Conservation (phyloP, 257 asterid genomes). For the Gynochthodes officinalis region DNA sequence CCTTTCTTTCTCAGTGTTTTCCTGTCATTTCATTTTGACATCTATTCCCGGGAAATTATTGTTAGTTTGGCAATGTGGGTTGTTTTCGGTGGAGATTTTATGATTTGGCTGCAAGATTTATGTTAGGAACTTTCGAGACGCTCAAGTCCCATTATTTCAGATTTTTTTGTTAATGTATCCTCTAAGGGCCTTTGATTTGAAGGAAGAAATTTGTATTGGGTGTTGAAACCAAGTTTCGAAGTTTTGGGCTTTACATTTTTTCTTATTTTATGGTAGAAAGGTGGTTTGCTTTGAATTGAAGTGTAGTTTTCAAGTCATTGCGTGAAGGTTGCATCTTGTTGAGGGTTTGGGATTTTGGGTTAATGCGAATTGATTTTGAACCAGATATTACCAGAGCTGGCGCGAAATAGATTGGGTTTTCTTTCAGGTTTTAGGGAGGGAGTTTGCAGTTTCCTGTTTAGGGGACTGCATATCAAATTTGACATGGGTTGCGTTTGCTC, state of each 20-base stretch:
- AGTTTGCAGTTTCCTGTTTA: conserved; percentile 44
- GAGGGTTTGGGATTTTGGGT: conserved; percentile 23
- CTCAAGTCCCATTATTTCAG: too few species aligned
- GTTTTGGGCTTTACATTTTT: conserved; percentile 9
- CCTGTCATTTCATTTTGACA: conserved; percentile 5
- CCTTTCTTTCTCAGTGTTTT: conserved; percentile 10
- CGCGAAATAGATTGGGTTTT: conserved; percentile 34
- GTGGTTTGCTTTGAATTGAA: conserved; percentile 12
- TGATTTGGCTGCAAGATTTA: conserved; percentile 22
- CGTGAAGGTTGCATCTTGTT: conserved; percentile 16
- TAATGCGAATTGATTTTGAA: conserved; percentile 37
- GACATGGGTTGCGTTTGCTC: conserved; percentile 86
- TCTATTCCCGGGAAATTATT: conserved; percentile 14
- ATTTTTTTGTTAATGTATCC: conserved; percentile 3
- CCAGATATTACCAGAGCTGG: conserved; percentile 40
- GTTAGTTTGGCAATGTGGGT: conserved; percentile 51
- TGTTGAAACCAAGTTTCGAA: conserved; percentile 7
- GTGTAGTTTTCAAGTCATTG: conserved; percentile 8
- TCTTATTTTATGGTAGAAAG: conserved; percentile 9
- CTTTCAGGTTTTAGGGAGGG: conserved; percentile 26
- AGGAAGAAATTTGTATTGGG: conserved; percentile 4
- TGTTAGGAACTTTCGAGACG: conserved; percentile 14
- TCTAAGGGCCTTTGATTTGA: neutral
- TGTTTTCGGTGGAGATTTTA: conserved; percentile 30
- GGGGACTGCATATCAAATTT: conserved; percentile 37